Percentiles rank a stretch among this genome's conserved stretches.
Evolutionary conservation across 805 yeast genomes (phyloP).

Genomic region (Blastobotrys attinorum): DNA sequence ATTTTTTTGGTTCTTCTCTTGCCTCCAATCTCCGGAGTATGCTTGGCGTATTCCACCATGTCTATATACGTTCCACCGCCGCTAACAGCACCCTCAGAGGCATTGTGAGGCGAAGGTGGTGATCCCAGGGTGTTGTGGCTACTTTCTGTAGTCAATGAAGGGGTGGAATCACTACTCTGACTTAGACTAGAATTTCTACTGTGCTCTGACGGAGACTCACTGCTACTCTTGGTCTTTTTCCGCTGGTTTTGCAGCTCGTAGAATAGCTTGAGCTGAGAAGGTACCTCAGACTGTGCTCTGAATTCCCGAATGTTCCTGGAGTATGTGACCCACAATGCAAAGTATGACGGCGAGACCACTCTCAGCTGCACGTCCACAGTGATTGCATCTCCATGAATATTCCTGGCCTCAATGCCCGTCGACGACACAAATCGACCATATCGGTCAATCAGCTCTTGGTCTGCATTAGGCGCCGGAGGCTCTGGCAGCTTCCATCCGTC

Average conservation of each 20-base stretch:
- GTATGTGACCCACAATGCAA: constrained; percentile 80
- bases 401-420: constrained; percentile 45
- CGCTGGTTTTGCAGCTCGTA: constrained; percentile 4
- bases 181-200: neutral
- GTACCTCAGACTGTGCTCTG: constrained; percentile 30
- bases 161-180: neutral
- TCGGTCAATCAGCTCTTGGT: constrained; percentile 31
- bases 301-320: constrained; percentile 39
- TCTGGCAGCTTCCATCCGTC: neutral
- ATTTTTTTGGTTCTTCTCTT: constrained; percentile 64
- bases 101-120: neutral
- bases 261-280: constrained; percentile 49
- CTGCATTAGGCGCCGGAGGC: constrained; percentile 17
- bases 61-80: neutral
- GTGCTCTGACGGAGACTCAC: neutral
- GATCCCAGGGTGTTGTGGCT: neutral
- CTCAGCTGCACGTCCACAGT: constrained; percentile 76
- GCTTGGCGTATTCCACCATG: neutral
- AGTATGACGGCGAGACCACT: constrained; percentile 49
- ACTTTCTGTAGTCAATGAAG: neutral
- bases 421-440: constrained; percentile 45
- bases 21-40: constrained; percentile 44
- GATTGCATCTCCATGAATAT: constrained; percentile 58
- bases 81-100: too few species aligned
- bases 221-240: constrained; percentile 6